Conservation (phyloP, 1,284 basidiomycete genomes). For the Xanthoconium separans region DNA sequence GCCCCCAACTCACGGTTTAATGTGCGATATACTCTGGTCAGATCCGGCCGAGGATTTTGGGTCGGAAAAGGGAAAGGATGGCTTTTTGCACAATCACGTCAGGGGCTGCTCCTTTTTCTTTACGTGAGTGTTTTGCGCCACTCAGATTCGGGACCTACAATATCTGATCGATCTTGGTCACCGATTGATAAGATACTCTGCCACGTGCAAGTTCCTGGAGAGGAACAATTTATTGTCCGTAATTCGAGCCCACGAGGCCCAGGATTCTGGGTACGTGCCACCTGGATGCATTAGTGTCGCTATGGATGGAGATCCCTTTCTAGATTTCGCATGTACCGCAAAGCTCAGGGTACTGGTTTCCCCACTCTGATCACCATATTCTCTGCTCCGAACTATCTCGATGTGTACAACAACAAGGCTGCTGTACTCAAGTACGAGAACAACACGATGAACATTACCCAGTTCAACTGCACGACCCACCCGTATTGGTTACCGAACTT, state of each 20-base stretch:
- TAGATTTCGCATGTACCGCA: slow-evolving; percentile 94
- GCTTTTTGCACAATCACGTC: slow-evolving; percentile 90
- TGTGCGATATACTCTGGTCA: slow-evolving; percentile 96
- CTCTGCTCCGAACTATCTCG: slow-evolving; percentile 93
- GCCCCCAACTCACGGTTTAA: slow-evolving; percentile 89
- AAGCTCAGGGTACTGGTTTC: slow-evolving; percentile 90
- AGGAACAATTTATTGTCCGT: slow-evolving; percentile 89
- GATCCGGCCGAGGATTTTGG: slow-evolving; percentile 95
- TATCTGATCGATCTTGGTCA: slow-evolving; percentile 1
- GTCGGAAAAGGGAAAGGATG: slow-evolving; percentile 82
- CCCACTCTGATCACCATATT: slow-evolving; percentile 97
- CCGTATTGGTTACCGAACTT: slow-evolving; percentile 95
- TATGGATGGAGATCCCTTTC: background rate
- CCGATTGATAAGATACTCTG: slow-evolving; percentile 33
- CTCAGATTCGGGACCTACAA: background rate
- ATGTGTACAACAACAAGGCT: slow-evolving; percentile 96
- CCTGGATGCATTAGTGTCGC: background rate
- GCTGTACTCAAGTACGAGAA: slow-evolving; percentile 96
- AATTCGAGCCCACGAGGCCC: slow-evolving; percentile 93
- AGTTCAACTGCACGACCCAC: slow-evolving; percentile 94
- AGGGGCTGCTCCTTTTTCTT: slow-evolving; percentile 94
- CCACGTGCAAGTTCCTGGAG: slow-evolving; percentile 91
- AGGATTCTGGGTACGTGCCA: slow-evolving; percentile 83
- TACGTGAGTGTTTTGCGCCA: slow-evolving; percentile 52
- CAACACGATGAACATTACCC: slow-evolving; percentile 94